phyloP scores from a whole-genome alignment of 805 yeast species.

The Tetrapisispora namnaoensis region DNA sequence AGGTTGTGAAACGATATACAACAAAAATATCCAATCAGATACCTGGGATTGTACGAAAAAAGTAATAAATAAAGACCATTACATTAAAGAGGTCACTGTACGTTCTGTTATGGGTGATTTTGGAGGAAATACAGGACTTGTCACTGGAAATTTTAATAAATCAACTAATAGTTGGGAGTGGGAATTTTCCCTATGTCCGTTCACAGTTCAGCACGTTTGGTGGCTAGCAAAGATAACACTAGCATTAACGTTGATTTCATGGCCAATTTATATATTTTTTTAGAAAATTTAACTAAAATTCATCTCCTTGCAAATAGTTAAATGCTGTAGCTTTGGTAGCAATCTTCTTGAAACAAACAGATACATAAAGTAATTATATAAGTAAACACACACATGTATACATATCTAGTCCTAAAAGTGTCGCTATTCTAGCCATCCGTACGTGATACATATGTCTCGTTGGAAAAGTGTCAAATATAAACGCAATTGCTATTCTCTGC shows the following conservation, averaged over 20 bases:
- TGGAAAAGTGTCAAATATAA: too few relatives aligned
- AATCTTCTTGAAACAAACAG: too few relatives aligned
- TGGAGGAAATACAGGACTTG: conserved; percentile 78
- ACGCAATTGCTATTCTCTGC: too few relatives aligned
- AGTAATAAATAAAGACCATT: conserved; percentile 9
- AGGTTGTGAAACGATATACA: conserved; percentile 74
- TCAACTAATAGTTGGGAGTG: conserved; percentile 47
- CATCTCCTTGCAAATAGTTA: not conserved
- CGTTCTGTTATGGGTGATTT: conserved; percentile 95
- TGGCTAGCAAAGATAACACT: conserved; percentile 69
- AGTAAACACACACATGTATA: too few relatives aligned
- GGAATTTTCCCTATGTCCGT: conserved; percentile 68
- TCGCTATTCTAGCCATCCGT: too few relatives aligned
- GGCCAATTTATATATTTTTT: conserved; percentile 19
- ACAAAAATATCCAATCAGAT: conserved; percentile 31
- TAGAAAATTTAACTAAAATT: not conserved
- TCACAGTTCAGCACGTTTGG: conserved; percentile 87
- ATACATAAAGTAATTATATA: too few relatives aligned
- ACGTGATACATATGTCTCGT: too few relatives aligned
- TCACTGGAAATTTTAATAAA: conserved; percentile 62
- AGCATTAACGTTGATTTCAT: conserved; percentile 32
- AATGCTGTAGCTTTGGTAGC: too few relatives aligned
- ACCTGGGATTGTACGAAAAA: conserved; percentile 40
- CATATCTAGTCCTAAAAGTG: too few relatives aligned
- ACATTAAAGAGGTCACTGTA: conserved; percentile 71